Evolutionary conservation across 176 grass and related monocot species (phyloP).

Genomic region (Ensete ventricosum): DNA sequence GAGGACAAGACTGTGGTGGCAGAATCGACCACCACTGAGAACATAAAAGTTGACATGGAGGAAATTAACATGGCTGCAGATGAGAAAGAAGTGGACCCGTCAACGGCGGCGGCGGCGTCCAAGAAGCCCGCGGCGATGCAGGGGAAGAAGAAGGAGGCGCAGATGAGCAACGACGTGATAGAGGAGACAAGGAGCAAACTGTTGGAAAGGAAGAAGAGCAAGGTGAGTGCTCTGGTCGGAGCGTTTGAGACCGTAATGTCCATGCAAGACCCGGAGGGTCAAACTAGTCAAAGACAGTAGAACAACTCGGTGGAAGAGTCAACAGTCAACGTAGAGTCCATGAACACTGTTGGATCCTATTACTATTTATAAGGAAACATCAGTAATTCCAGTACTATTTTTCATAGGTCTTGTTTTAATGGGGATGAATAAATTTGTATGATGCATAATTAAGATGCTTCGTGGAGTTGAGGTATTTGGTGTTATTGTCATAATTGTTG

Average conservation of each 20-base stretch:
- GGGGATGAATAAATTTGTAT: no score
- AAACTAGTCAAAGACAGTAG: background rate
- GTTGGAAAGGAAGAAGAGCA: slow-evolving; percentile 13
- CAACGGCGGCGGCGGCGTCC: background rate
- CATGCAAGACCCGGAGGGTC: slow-evolving; percentile 3
- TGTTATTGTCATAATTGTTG: no score
- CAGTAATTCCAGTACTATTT: background rate
- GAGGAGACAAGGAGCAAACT: slow-evolving; percentile 11
- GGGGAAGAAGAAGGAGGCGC: slow-evolving; percentile 8
- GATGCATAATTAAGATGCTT: no score
- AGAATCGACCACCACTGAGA: background rate
- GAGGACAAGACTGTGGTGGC: background rate
- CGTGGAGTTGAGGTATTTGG: no score
- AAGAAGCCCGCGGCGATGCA: background rate
- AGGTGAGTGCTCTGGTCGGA: slow-evolving; percentile 14
- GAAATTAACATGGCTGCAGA: background rate
- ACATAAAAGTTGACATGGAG: background rate
- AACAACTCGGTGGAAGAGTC: background rate
- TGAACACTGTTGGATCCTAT: no score
- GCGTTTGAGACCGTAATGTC: slow-evolving; percentile 10
- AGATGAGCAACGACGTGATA: slow-evolving; percentile 6
- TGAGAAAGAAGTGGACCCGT: background rate
- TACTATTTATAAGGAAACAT: background rate
- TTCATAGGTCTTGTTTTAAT: no score
- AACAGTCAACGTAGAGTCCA: background rate